These are phyloP conservation scores for Typha latifolia DNA, from an alignment of 176 grass and related monocot species.

Conservation along the genomic window DNA sequence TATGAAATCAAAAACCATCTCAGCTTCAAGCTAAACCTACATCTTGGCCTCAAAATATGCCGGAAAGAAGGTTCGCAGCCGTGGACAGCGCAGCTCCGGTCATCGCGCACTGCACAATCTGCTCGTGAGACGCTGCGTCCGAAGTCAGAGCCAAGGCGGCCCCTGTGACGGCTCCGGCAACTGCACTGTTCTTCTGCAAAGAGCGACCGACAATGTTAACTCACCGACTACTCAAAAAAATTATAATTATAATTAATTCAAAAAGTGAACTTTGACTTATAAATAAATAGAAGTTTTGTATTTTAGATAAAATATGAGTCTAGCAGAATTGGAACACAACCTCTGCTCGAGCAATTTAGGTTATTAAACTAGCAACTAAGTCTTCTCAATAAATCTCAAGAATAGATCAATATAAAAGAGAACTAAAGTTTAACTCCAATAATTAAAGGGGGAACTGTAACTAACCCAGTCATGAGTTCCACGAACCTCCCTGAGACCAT, in stretches of 20 bases:
- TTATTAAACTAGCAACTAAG: too few species aligned
- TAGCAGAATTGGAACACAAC: too few species aligned
- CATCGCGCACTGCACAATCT: constrained; percentile 64
- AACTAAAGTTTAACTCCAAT: background rate
- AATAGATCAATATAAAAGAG: background rate
- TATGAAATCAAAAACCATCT: too few species aligned
- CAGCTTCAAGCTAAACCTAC: too few species aligned
- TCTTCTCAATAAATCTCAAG: background rate
- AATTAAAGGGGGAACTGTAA: background rate
- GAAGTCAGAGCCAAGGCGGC: constrained; percentile 57
- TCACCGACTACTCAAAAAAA: too few species aligned
- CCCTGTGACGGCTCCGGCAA: constrained; percentile 67
- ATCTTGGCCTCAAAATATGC: constrained; percentile 40
- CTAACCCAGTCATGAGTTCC: constrained; percentile 75
- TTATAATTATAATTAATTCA: too few species aligned
- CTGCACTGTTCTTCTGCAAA: constrained; percentile 60
- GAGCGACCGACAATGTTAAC: too few species aligned
- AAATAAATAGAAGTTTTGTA: too few species aligned
- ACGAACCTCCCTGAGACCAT: constrained; percentile 67
- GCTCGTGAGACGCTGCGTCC: constrained; percentile 50
- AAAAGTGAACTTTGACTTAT: too few species aligned
- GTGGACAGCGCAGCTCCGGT: constrained; percentile 70
- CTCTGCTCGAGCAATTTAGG: too few species aligned
- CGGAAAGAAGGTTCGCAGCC: constrained; percentile 68
- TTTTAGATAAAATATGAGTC: too few species aligned